Conservation (phyloP, 768 basidiomycete species). For the Termitomyces sp. region DNA sequence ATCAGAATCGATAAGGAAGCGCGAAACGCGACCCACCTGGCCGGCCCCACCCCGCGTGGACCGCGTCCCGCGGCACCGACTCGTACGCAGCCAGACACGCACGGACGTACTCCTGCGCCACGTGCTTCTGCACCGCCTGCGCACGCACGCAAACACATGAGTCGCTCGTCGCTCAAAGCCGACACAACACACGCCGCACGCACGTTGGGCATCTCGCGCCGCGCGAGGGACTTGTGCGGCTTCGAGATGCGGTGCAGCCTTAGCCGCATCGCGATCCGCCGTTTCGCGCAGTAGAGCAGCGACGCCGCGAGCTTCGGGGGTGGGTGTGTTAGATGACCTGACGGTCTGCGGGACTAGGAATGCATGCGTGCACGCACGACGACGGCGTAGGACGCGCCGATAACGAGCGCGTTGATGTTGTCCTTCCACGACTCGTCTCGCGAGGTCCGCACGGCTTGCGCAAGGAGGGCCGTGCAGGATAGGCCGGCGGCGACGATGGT, state of each 20-base stretch:
- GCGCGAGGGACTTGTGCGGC: constrained; percentile 43
- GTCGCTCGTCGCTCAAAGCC: background rate
- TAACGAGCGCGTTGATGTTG: constrained; percentile 64
- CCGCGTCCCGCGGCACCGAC: constrained; percentile 59
- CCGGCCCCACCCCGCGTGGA: constrained; percentile 72
- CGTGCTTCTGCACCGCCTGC: constrained; percentile 61
- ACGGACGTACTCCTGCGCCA: constrained; percentile 72
- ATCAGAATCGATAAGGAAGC: background rate
- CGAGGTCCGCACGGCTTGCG: constrained; percentile 67
- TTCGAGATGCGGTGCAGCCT: constrained; percentile 66
- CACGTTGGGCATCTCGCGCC: constrained; percentile 58
- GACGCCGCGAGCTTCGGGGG: constrained; percentile 45
- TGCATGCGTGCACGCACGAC: constrained; percentile 40
- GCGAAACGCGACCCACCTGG: constrained; percentile 39
- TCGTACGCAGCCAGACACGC: constrained; percentile 66
- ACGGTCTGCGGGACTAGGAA: no score
- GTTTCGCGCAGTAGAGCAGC: constrained; percentile 58
- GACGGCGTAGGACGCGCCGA: constrained; percentile 64
- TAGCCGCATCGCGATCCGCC: constrained; percentile 59
- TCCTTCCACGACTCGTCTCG: constrained; percentile 45
- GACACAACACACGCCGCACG: constrained; percentile 6
- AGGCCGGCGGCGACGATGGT: constrained; percentile 51
- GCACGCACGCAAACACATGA: background rate
- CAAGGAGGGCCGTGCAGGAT: constrained; percentile 59
- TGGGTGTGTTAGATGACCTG: background rate